phyloP scores from a whole-genome alignment of 106 monocot genomes.

The Amphibolis antarctica region DNA sequence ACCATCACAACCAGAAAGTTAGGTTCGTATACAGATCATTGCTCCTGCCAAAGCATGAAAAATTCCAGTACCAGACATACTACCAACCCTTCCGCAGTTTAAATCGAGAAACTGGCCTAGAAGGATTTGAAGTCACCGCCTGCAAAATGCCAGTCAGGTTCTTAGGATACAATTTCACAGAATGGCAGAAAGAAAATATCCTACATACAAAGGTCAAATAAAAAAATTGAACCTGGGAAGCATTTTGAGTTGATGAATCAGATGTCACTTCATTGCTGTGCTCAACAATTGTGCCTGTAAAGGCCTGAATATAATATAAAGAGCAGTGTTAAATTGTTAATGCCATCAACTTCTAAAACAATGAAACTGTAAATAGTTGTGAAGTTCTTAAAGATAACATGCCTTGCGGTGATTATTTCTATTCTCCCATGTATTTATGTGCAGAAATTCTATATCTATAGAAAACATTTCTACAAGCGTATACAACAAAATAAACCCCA shows the following conservation, averaged over 20 bases:
- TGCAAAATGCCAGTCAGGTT: constrained; percentile 7
- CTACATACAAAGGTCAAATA: background rate
- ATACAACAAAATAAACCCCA: too few relatives aligned
- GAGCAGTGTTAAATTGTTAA: background rate
- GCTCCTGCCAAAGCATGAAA: too few relatives aligned
- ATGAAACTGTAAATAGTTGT: background rate
- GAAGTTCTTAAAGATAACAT: constrained; percentile 2
- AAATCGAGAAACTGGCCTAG: constrained; percentile 63
- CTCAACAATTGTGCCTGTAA: constrained; percentile 64
- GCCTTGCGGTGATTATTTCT: background rate
- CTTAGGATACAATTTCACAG: background rate
- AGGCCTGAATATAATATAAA: constrained; percentile 27
- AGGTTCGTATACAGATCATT: too few relatives aligned
- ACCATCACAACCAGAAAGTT: too few relatives aligned
- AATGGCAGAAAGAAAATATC: background rate
- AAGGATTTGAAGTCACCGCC: constrained; percentile 34
- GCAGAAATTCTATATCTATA: background rate
- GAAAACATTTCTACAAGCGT: too few relatives aligned
- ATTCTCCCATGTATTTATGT: background rate
- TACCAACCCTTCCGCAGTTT: constrained; percentile 44
- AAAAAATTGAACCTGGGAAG: constrained; percentile 26
- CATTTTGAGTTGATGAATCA: constrained; percentile 14
- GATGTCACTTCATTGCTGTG: constrained; percentile 27
- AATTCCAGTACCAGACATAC: too few relatives aligned
- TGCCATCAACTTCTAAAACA: background rate